These are phyloP conservation scores for Aspergillus olivimuriae DNA, from an alignment of 495 filamentous ascomycete genomes.

Conservation along the genomic window DNA sequence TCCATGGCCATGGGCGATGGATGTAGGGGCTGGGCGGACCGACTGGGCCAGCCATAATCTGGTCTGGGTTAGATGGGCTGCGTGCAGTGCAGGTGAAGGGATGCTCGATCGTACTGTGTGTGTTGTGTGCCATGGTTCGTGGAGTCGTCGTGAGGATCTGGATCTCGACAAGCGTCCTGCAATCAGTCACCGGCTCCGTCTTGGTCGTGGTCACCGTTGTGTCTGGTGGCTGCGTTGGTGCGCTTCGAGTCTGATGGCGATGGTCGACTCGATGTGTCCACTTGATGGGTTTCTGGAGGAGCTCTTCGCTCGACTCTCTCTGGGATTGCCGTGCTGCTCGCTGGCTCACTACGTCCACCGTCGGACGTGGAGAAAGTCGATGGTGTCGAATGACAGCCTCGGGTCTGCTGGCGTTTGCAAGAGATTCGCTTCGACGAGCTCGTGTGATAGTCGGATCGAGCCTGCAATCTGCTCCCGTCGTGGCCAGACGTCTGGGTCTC, in stretches of 20 bases:
- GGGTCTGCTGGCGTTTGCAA: neutral
- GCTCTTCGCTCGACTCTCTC: neutral
- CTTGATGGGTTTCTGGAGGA: too few species aligned
- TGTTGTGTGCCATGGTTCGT: constrained; percentile 16
- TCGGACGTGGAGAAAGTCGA: neutral
- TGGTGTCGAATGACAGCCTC: neutral
- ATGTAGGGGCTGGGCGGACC: constrained; percentile 16
- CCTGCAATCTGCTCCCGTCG: too few species aligned
- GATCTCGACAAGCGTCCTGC: constrained; percentile 2
- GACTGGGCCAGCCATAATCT: constrained; percentile 23
- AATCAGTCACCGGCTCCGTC: neutral
- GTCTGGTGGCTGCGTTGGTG: too few species aligned
- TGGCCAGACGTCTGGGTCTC: too few species aligned
- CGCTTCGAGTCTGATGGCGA: too few species aligned
- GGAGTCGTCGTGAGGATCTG: constrained; percentile 5
- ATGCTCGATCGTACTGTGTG: constrained; percentile 16
- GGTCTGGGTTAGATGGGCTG: constrained; percentile 3
- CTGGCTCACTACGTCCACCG: neutral
- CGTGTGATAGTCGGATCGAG: neutral
- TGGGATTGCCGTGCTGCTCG: neutral
- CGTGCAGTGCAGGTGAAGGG: neutral
- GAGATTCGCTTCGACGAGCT: neutral
- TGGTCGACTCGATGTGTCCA: too few species aligned
- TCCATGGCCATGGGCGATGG: constrained; percentile 16
- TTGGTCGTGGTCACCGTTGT: too few species aligned